Percentiles rank a stretch among this genome's conserved stretches.
Evolutionary conservation across 2,329 filamentous ascomycete genomes (phyloP).

Genomic region (Botrytis deweyae): DNA sequence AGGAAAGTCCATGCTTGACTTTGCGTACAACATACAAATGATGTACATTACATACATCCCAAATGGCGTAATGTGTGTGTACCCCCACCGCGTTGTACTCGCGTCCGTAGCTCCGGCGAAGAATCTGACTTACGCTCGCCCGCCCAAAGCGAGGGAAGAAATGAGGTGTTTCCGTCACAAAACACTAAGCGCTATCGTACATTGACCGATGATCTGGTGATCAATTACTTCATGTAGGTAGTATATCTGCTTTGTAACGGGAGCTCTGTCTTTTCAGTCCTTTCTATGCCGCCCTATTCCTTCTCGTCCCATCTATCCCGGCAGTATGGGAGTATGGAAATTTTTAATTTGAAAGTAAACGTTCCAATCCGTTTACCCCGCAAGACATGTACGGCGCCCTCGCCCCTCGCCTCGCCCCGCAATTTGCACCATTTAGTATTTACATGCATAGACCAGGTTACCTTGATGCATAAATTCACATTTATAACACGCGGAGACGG

Average conservation of each 20-base stretch:
- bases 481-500: constrained; percentile 1
- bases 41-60: background rate
- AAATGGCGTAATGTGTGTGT: background rate
- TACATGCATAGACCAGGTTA: background rate
- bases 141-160: background rate
- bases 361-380: background rate
- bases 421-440: background rate
- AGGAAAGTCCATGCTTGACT: background rate
- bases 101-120: background rate
- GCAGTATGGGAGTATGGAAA: background rate
- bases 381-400: background rate
- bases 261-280: background rate
- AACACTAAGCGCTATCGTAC: background rate
- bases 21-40: background rate
- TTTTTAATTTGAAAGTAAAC: background rate
- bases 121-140: background rate
- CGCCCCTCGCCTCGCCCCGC: background rate
- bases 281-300: background rate
- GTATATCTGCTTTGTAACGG: background rate
- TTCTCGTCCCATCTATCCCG: background rate
- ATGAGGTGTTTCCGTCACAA: background rate
- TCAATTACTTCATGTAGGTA: background rate
- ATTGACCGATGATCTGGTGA: constrained; percentile 12
- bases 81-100: background rate
- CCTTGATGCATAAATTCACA: background rate